phyloP scores from a whole-genome alignment of 768 basidiomycete genomes.

The Boletus pseudo-olivaceus region DNA sequence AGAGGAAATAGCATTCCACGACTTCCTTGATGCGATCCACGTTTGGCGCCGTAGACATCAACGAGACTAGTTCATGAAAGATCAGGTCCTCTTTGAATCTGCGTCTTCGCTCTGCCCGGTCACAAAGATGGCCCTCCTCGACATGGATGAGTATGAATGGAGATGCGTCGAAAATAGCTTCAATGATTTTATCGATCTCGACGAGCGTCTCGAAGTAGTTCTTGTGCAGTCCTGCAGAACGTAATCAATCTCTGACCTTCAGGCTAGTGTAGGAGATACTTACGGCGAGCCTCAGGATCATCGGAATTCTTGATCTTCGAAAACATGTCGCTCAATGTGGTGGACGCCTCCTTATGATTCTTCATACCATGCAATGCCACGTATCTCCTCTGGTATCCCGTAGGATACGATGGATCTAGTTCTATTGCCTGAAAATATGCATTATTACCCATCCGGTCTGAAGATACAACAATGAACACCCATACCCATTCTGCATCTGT shows the following conservation, averaged over 20 bases:
- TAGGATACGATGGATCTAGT: background rate
- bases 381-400: slow-evolving; percentile 1
- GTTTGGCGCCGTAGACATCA: background rate
- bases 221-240: background rate
- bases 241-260: background rate
- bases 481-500: slow-evolving; percentile 4
- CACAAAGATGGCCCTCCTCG: slow-evolving; percentile 1
- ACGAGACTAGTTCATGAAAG: slow-evolving; percentile 6
- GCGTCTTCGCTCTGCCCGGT: background rate
- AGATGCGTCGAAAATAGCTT: background rate
- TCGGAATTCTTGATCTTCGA: background rate
- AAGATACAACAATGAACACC: background rate
- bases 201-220: background rate
- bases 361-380: background rate
- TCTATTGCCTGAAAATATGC: slow-evolving; percentile 1
- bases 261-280: background rate
- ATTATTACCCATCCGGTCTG: background rate
- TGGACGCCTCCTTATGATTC: background rate
- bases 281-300: background rate
- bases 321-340: background rate
- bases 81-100: slow-evolving; percentile 1
- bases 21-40: background rate
- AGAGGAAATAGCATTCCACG: slow-evolving; percentile 5
- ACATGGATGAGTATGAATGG: slow-evolving; percentile 13
- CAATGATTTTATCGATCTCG: background rate